Evolutionary conservation across 768 basidiomycete genomes (phyloP).

Genomic region (Leccinellum albellum): DNA sequence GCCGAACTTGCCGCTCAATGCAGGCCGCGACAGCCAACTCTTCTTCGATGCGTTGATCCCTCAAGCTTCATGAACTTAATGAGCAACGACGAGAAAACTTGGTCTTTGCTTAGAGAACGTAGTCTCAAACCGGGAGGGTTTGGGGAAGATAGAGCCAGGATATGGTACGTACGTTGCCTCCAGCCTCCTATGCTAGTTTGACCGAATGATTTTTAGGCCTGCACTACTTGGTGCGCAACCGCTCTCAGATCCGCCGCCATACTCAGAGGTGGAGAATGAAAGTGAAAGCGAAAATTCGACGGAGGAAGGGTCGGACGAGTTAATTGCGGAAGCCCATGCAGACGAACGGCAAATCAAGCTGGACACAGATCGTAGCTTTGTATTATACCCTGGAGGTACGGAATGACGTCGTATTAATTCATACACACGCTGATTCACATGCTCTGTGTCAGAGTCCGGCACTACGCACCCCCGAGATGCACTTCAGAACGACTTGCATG

Average conservation of each 20-base stretch:
- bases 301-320: neutral
- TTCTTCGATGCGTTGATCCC: slow-evolving; percentile 8
- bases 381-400: slow-evolving; percentile 86
- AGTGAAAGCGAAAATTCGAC: slow-evolving; percentile 1
- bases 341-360: slow-evolving; percentile 87
- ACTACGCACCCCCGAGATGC: slow-evolving; percentile 35
- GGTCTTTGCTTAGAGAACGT: slow-evolving; percentile 42
- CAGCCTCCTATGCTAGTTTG: slow-evolving; percentile 19
- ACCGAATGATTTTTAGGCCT: slow-evolving; percentile 19
- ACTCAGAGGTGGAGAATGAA: slow-evolving; percentile 21
- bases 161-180: slow-evolving; percentile 47
- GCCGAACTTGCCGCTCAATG: neutral
- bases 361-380: slow-evolving; percentile 91
- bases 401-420: slow-evolving; percentile 10
- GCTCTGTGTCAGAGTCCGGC: slow-evolving; percentile 15
- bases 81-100: slow-evolving; percentile 34
- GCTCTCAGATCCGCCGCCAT: slow-evolving; percentile 32
- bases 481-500: slow-evolving; percentile 64
- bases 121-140: slow-evolving; percentile 65
- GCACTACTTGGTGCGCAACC: slow-evolving; percentile 37
- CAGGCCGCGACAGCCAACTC: neutral
- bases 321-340: slow-evolving; percentile 39
- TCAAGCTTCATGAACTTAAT: slow-evolving; percentile 15
- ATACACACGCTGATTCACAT: slow-evolving; percentile 5
- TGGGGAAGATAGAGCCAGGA: slow-evolving; percentile 45